Base-by-base conservation (phyloP, 2,329 filamentous ascomycete genomes). In the Myriangium duriaei region DNA sequence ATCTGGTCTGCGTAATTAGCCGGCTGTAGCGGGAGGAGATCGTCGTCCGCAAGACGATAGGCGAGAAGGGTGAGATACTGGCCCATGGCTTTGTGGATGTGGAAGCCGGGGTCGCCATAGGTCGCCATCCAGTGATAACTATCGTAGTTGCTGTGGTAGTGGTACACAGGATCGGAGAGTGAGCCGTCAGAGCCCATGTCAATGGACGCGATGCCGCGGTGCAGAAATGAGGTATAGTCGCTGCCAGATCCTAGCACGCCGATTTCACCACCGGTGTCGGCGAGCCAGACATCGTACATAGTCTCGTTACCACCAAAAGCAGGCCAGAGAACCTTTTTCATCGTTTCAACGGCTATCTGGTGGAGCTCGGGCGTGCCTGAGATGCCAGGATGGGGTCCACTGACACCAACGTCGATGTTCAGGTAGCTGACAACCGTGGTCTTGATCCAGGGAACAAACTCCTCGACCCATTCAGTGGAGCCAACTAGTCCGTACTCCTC, bases 351-450 rank as follows among this genome's bases (percentile, higher is more conserved):
- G 28, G 88, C 67, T 5, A 83, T 65, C 40, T 74, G 69, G 55
- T 85, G 75, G 13, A 92, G 64, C 3, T 91, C 64, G 1, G 84
- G 84, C 5, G 81, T 81, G 0, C 81, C 81, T 0, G 71, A 63
- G 16, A 75, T 70, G 4, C 50, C 48, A 49, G 87, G 82, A n/a
- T 65, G 41, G 0, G 73, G 69, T 57, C 67, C 67, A 4, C 60
- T 59, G 2, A 63, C 60, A 0, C 64, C 68, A 2, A 67, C 57
- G 31, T 71, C 68, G 21, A 71, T 54, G 47, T 72, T 72, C 33
- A 72, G 55, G 36, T 72, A 70, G 1, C 63, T 60, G 3, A 68
- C 57, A 2, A 60, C 59, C 4, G 62, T 55, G 2, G 48, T 55
- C 33, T 56, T 61, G 26, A 69, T 50, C 64, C 64, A 68, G 2